Evolutionary conservation across 176 grass and related monocot genomes (phyloP).

Genomic region (Hsuehochloa calcarea): DNA sequence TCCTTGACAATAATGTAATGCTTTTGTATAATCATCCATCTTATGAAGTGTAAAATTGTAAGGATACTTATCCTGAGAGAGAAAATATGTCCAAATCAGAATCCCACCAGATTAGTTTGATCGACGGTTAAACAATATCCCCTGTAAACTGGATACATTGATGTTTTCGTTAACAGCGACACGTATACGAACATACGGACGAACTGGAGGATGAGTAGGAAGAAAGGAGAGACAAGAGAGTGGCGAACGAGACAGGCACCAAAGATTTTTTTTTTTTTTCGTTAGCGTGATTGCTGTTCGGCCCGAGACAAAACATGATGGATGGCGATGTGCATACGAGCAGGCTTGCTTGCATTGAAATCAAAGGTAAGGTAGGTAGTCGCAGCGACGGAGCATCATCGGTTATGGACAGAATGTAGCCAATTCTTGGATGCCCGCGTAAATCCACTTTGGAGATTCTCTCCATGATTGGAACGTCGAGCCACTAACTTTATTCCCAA

Average conservation of each 20-base stretch:
- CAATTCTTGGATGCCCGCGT: constrained; percentile 33
- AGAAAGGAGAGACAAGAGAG: not conserved
- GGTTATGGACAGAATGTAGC: constrained; percentile 17
- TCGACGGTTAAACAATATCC: not conserved
- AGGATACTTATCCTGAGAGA: too few relatives aligned
- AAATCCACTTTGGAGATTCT: constrained; percentile 46
- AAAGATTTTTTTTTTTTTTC: not conserved
- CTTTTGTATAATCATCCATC: too few relatives aligned
- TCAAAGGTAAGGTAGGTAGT: not conserved
- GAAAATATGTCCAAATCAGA: too few relatives aligned
- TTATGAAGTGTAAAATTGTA: too few relatives aligned
- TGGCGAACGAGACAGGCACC: not conserved
- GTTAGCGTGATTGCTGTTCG: not conserved
- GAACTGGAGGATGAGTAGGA: not conserved
- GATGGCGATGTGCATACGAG: constrained; percentile 18
- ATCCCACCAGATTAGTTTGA: not conserved
- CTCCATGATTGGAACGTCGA: constrained; percentile 37
- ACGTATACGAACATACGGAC: not conserved
- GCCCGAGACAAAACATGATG: constrained; percentile 41
- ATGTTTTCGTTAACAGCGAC: not conserved
- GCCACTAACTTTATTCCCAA: not conserved
- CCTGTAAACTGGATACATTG: not conserved
- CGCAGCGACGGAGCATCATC: not conserved
- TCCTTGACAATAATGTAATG: too few relatives aligned
- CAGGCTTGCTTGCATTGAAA: constrained; percentile 25